Percentiles rank a stretch among this genome's conserved stretches.
Evolutionary conservation across 106 monocot genomes (phyloP).

Genomic region (Triglochin maritima): DNA sequence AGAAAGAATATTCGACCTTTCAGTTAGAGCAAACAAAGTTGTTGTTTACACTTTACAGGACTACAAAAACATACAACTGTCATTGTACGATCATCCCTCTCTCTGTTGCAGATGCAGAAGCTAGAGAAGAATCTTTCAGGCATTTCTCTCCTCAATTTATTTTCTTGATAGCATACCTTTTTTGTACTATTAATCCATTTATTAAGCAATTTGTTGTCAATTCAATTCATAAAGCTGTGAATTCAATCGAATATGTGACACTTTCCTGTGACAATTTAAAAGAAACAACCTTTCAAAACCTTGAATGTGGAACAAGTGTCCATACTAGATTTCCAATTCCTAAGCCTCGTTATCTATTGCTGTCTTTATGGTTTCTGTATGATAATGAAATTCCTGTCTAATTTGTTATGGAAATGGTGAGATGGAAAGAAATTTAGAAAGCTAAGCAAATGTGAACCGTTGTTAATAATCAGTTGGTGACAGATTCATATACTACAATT

Average conservation of each 20-base stretch:
- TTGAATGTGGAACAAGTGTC: no score
- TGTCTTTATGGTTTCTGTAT: no score
- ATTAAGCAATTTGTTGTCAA: no score
- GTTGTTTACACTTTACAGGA: constrained; percentile 21
- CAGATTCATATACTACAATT: no score
- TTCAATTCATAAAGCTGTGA: no score
- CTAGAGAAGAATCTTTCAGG: constrained; percentile 48
- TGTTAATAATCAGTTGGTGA: no score
- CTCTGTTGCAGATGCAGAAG: constrained; percentile 28
- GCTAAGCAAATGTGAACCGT: no score
- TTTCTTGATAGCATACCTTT: background rate
- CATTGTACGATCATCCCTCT: constrained; percentile 44
- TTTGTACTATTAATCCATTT: background rate
- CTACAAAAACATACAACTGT: constrained; percentile 38
- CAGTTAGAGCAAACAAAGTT: background rate
- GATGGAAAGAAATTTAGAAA: no score
- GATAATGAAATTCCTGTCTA: no score
- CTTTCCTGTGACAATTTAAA: background rate
- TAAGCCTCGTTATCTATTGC: no score
- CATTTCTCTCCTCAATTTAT: background rate
- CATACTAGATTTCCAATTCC: no score
- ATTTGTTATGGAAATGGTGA: no score
- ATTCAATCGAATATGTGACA: background rate
- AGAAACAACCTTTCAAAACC: background rate
- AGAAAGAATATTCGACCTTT: background rate